These are phyloP conservation scores for Dalbergia oliveri DNA, from an alignment of 306 rosid species.

Conservation along the genomic window DNA sequence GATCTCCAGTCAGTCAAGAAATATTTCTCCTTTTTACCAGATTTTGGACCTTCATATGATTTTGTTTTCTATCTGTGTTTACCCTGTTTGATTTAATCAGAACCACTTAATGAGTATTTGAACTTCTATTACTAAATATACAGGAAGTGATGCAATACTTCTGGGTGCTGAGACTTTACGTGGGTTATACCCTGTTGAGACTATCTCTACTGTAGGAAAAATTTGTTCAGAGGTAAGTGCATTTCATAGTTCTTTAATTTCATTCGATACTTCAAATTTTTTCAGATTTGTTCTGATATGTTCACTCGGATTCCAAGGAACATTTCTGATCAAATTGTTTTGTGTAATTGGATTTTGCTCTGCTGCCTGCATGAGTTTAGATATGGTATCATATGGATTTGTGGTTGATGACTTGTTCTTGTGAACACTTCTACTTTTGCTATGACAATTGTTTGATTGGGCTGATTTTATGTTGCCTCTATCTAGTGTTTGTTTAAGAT, in stretches of 20 bases:
- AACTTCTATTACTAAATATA: constrained; percentile 46
- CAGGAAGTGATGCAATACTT: constrained; percentile 99
- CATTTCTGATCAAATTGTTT: constrained; percentile 12
- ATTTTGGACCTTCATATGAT: constrained; percentile 11
- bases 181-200: constrained; percentile 92
- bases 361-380: constrained; percentile 33
- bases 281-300: constrained; percentile 31
- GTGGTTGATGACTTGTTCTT: constrained; percentile 36
- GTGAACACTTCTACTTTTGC: constrained; percentile 5
- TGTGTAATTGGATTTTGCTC: constrained; percentile 18
- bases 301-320: constrained; percentile 21
- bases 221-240: constrained; percentile 87
- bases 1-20: constrained; percentile 14
- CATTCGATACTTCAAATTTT: constrained; percentile 34
- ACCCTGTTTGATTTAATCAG: constrained; percentile 26
- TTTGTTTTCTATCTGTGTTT: constrained; percentile 22
- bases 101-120: constrained; percentile 21
- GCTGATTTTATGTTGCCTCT: neutral
- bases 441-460: neutral
- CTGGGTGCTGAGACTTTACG: constrained; percentile 98
- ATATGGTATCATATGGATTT: constrained; percentile 4
- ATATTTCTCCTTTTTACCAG: neutral
- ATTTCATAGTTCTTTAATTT: constrained; percentile 24
- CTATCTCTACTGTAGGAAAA: constrained; percentile 90
- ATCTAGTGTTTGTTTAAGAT: constrained; percentile 34